These are phyloP conservation scores for Botrytis medusae DNA, from an alignment of 2,329 filamentous ascomycete species.

Conservation along the genomic window DNA sequence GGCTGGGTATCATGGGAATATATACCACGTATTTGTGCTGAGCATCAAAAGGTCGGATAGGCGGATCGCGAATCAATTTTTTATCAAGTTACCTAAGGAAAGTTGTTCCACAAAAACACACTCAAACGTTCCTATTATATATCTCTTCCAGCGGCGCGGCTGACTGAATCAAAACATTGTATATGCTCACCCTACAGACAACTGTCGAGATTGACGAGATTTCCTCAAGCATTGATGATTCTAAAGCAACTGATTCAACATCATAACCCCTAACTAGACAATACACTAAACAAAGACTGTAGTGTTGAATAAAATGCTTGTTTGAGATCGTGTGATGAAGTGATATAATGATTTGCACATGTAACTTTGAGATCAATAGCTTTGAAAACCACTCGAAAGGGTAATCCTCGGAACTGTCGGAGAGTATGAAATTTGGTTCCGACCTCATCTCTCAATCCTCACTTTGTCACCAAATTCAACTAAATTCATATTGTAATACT, in stretches of 20 bases:
- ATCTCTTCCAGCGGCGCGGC: background rate
- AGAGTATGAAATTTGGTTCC: background rate
- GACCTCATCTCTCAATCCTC: background rate
- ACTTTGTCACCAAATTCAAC: background rate
- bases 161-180: background rate
- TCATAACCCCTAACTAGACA: background rate
- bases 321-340: background rate
- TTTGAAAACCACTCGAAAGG: background rate
- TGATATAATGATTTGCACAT: background rate
- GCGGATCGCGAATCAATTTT: background rate
- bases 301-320: background rate
- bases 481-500: background rate
- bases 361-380: background rate
- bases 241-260: background rate
- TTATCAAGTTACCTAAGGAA: background rate
- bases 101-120: background rate
- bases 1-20: background rate
- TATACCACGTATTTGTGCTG: background rate
- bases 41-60: background rate
- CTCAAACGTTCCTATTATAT: no score
- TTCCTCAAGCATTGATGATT: background rate
- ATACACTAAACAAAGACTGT: background rate
- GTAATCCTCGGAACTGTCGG: conserved; percentile 6
- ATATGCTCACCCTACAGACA: background rate
- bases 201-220: background rate